These are phyloP conservation scores for Fusarium sp. DNA, from an alignment of 2,329 filamentous ascomycete species.

Conservation along the genomic window DNA sequence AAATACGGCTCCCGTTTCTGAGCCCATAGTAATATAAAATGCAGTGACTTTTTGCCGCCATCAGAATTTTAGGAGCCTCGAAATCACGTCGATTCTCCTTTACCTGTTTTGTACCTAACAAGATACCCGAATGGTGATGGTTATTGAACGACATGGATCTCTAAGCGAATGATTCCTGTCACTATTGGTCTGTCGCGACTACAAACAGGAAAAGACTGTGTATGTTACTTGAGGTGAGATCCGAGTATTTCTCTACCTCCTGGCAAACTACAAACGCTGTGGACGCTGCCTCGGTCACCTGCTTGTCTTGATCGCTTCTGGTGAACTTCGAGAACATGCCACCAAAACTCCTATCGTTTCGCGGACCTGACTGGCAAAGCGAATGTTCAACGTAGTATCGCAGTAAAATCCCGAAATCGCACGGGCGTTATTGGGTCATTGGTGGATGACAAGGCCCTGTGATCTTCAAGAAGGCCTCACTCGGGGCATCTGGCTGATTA, in stretches of 20 bases:
- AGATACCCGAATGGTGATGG: neutral
- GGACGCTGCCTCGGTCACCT: neutral
- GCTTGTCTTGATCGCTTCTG: neutral
- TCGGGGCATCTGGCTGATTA: neutral
- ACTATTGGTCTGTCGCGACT: neutral
- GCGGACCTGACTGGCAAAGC: neutral
- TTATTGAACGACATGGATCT: neutral
- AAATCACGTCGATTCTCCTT: neutral
- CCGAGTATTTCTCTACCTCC: neutral
- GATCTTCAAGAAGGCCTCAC: neutral
- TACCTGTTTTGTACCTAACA: neutral
- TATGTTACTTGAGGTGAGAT: neutral
- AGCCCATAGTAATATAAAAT: too few species aligned
- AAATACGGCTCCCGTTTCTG: too few species aligned
- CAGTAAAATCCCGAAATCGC: slow-evolving; percentile 11
- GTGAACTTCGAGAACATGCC: slow-evolving; percentile 1
- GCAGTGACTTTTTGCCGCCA: too few species aligned
- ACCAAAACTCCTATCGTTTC: neutral
- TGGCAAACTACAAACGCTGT: neutral
- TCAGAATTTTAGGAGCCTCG: too few species aligned
- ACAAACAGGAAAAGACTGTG: neutral
- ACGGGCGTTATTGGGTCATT: neutral
- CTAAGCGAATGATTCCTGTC: neutral
- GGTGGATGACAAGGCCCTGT: neutral
- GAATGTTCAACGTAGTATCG: slow-evolving; percentile 1